Evolutionary conservation across 345 rosid species (phyloP), one percentile per base, ranked within the genome.

Genomic region (Dovyalis caffra): DNA sequence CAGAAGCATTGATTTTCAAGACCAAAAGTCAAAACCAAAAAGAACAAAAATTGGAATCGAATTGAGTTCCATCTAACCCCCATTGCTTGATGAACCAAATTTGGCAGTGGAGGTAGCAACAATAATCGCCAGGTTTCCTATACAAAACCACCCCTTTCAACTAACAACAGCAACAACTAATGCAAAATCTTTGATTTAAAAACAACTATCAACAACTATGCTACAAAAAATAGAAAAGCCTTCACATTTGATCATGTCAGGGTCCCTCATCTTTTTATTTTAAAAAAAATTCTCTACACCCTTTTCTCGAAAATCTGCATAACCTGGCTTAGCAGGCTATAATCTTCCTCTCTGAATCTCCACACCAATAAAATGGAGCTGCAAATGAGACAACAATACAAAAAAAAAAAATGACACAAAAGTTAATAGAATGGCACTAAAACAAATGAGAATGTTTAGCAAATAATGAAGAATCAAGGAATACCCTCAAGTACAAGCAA

Each of bases 21-120:
- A 67, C 73, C 66, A 53, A 85, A 61, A 74, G 87, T 79, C 72
- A 88, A 83, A 79, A 87, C 79, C 78, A 87, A 75, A 74, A 85
- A 81, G 82, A 80, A 82, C 45, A 86, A 84, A 71, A 88, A 81
- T 51, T 84, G 89, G 87, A 87, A 86, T 74, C 88, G 87, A 74
- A 75, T 73, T 31, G 88, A 87, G 76, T 84, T 88, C 97, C 97
- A 88, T 89, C 90, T 85, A 83, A 77, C 88, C 81, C 88, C 90
- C 98, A 92, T 91, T 73, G 86, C 85, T 85, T 76, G 80, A 74
- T 65, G 70, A 66, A 79, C 84, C 80, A 80, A 77, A 76, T 21
- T 74, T 81, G 72, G 83, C 72, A 80, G 81, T 63, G 90, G 76
- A 69, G 85, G 85, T 75, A 83, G 90, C 79, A 71, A 79, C 76